Percentiles rank a stretch among this genome's conserved stretches.
phyloP scores from a whole-genome alignment of 1,139 yeast species.

The Yamadazyma triangularis region DNA sequence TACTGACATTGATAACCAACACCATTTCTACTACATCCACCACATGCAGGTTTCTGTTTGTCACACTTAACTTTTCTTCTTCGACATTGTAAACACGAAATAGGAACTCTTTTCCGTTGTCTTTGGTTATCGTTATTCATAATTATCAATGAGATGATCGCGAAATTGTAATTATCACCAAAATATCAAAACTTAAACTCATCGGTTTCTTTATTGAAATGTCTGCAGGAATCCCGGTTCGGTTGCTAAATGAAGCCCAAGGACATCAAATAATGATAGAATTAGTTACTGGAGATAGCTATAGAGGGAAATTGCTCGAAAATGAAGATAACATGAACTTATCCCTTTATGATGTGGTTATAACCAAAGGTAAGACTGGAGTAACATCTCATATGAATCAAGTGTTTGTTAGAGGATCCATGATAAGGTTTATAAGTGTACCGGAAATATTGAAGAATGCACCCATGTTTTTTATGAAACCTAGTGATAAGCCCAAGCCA shows the following conservation, averaged over 20 bases:
- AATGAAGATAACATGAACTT: constrained; percentile 94
- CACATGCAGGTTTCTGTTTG: constrained; percentile 38
- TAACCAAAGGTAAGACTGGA: constrained; percentile 67
- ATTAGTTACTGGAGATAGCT: constrained; percentile 78
- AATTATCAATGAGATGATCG: no score
- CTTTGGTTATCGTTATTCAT: constrained; percentile 5
- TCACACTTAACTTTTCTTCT: constrained; percentile 46
- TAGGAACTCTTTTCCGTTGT: constrained; percentile 36
- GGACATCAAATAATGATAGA: constrained; percentile 87
- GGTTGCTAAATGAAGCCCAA: constrained; percentile 82
- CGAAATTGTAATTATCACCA: no score
- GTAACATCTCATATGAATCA: constrained; percentile 73
- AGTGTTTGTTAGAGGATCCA: constrained; percentile 89
- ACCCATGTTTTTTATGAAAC: constrained; percentile 70
- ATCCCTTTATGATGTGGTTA: constrained; percentile 76
- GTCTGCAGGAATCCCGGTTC: constrained; percentile 77
- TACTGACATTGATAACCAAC: constrained; percentile 42
- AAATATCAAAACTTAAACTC: no score
- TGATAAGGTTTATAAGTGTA: constrained; percentile 74
- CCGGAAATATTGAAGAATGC: constrained; percentile 89
- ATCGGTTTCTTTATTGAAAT: no score
- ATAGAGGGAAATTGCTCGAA: constrained; percentile 80
- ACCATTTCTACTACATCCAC: constrained; percentile 40
- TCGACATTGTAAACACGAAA: constrained; percentile 40
- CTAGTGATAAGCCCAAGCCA: constrained; percentile 64